These are phyloP conservation scores for Diplodia sapinea DNA, from an alignment of 2,329 filamentous ascomycete species.

Conservation along the genomic window DNA sequence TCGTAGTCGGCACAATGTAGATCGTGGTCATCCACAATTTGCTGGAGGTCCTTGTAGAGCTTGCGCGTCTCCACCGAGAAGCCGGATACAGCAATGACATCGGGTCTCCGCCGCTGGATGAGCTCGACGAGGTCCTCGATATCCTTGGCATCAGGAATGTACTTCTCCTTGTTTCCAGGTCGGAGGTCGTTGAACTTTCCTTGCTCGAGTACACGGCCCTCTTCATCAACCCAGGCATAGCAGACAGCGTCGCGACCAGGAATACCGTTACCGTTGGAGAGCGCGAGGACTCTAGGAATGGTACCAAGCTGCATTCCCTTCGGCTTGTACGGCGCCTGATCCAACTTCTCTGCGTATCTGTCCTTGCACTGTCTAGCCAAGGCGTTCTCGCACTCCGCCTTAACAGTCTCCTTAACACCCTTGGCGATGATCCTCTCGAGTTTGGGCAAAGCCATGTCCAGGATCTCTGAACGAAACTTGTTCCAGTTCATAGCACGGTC, in stretches of 20 bases:
- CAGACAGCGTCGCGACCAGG: conserved; percentile 76
- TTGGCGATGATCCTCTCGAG: conserved; percentile 84
- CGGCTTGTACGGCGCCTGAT: conserved; percentile 95
- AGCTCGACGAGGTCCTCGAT: conserved; percentile 77
- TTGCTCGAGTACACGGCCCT: conserved; percentile 85
- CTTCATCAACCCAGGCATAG: conserved; percentile 93
- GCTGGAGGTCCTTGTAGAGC: conserved; percentile 79
- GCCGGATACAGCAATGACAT: conserved; percentile 88
- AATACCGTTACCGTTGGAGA: conserved; percentile 85
- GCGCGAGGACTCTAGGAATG: conserved; percentile 80
- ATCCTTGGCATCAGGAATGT: conserved; percentile 67
- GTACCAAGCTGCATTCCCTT: conserved; percentile 91
- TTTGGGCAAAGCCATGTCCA: conserved; percentile 81
- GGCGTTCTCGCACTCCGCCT: conserved; percentile 91
- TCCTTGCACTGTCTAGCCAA: conserved; percentile 87
- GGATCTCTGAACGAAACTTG: conserved; percentile 78
- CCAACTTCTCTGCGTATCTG: conserved; percentile 85
- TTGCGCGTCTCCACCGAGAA: conserved; percentile 86
- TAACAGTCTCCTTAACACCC: conserved; percentile 91
- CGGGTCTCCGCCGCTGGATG: conserved; percentile 78
- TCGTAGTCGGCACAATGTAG: conserved; percentile 82
- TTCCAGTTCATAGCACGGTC: conserved; percentile 97
- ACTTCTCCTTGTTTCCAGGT: conserved; percentile 68
- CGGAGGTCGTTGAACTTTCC: conserved; percentile 84
- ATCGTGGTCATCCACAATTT: conserved; percentile 76